Evolutionary conservation across 1,284 basidiomycete genomes (phyloP).

Genomic region (Heterobasidion irregulare): DNA sequence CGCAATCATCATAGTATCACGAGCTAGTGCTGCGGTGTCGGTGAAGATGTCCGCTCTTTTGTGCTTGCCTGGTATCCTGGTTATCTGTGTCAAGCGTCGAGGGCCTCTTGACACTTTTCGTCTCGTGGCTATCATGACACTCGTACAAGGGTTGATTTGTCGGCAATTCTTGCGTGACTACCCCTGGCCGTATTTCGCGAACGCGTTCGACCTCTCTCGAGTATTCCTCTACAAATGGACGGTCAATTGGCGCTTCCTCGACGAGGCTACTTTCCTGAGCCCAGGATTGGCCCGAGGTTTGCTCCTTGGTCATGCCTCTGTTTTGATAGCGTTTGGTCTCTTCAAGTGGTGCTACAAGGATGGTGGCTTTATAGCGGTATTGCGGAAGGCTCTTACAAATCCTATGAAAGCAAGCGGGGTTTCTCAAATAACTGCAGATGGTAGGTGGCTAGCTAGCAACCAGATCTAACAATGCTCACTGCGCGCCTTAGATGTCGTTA

Average conservation of each 20-base stretch:
- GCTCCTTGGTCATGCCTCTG: slow-evolving; percentile 55
- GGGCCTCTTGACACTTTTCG: slow-evolving; percentile 55
- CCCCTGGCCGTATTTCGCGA: slow-evolving; percentile 57
- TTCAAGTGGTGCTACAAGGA: slow-evolving; percentile 65
- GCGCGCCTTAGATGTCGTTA: slow-evolving; percentile 57
- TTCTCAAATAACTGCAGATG: slow-evolving; percentile 44
- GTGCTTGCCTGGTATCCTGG: slow-evolving; percentile 84
- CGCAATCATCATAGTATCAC: slow-evolving; percentile 1
- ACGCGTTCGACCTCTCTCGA: slow-evolving; percentile 85
- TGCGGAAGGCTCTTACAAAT: slow-evolving; percentile 46
- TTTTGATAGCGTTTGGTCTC: slow-evolving; percentile 62
- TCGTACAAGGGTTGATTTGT: slow-evolving; percentile 60
- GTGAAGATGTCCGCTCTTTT: slow-evolving; percentile 96
- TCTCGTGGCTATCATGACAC: slow-evolving; percentile 43
- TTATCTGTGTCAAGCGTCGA: slow-evolving; percentile 68
- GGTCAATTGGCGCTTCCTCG: slow-evolving; percentile 92
- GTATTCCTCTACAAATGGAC: slow-evolving; percentile 96
- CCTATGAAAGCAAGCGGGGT: slow-evolving; percentile 41
- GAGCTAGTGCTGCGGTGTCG: slow-evolving; percentile 70
- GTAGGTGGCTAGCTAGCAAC: slow-evolving; percentile 29
- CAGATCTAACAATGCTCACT: slow-evolving; percentile 1
- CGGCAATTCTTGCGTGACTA: slow-evolving; percentile 65
- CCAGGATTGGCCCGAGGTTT: slow-evolving; percentile 54
- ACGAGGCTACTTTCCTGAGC: slow-evolving; percentile 70
- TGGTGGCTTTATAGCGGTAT: slow-evolving; percentile 51